phyloP scores from a whole-genome alignment of 2,329 filamentous ascomycete species.

The Coniosporium tulheliwenetii region DNA sequence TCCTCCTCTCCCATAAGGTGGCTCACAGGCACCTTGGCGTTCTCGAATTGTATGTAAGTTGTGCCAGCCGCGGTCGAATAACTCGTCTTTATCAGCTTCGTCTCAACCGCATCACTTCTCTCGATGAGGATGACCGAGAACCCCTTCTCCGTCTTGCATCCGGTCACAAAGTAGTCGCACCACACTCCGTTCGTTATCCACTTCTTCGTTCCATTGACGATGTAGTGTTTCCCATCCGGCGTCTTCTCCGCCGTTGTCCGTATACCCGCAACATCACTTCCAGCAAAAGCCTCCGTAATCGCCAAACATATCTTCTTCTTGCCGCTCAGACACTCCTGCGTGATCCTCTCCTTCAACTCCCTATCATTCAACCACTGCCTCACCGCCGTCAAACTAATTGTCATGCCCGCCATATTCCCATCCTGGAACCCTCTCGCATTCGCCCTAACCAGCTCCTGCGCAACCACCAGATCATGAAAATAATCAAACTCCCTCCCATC shows the following conservation, averaged over 20 bases:
- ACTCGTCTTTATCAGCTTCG: constrained; percentile 62
- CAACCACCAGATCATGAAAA: constrained; percentile 66
- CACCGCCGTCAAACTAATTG: constrained; percentile 64
- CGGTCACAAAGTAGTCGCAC: constrained; percentile 70
- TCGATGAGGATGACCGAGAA: constrained; percentile 64
- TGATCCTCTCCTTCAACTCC: constrained; percentile 48
- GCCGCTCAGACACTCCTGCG: constrained; percentile 58
- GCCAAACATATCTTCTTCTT: constrained; percentile 81
- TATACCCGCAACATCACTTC: constrained; percentile 65
- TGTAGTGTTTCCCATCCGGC: constrained; percentile 57
- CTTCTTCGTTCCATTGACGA: constrained; percentile 62
- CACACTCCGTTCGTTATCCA: constrained; percentile 74
- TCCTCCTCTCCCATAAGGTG: constrained; percentile 70
- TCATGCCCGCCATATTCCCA: constrained; percentile 77
- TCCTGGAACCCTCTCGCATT: constrained; percentile 73
- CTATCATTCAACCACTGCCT: constrained; percentile 62
- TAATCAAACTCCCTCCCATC: constrained; percentile 74
- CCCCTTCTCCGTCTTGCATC: constrained; percentile 63
- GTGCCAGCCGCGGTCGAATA: constrained; percentile 71
- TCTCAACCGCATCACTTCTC: constrained; percentile 59
- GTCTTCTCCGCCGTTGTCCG: constrained; percentile 67
- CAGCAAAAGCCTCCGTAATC: constrained; percentile 79
- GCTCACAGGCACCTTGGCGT: constrained; percentile 69
- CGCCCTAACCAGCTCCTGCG: constrained; percentile 55
- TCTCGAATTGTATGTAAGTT: constrained; percentile 67